A percentile compares a stretch with the other conserved stretches of the same genome.
These are phyloP conservation scores for Aegilops tauschii DNA, from an alignment of 176 grass and related monocot genomes.

Conservation along the genomic window DNA sequence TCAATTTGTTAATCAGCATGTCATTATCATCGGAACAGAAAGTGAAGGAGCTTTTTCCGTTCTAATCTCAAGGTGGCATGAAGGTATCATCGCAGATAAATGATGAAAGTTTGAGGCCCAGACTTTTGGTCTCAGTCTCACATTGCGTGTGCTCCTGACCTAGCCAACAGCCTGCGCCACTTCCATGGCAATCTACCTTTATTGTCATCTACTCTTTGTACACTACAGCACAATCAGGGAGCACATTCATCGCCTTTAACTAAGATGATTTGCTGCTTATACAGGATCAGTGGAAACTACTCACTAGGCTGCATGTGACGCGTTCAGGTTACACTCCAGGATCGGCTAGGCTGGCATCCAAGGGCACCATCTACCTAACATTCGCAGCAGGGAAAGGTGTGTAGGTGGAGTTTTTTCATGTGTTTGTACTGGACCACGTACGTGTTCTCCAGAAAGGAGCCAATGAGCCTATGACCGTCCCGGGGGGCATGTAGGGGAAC, in stretches of 20 bases:
- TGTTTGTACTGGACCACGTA: slow-evolving; percentile 1
- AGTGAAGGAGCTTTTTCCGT: not conserved
- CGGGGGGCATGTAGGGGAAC: slow-evolving; percentile 9
- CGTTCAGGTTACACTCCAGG: not conserved
- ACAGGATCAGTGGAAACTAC: not conserved
- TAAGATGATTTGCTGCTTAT: not conserved
- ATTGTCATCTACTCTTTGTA: slow-evolving; percentile 34
- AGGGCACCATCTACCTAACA: not conserved
- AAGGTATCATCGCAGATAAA: not conserved
- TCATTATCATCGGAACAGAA: not conserved
- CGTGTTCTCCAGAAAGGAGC: slow-evolving; percentile 14
- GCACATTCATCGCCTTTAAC: not conserved
- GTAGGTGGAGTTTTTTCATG: slow-evolving; percentile 3
- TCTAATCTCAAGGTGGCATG: slow-evolving; percentile 4
- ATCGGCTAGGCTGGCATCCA: slow-evolving; percentile 14
- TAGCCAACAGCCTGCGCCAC: not conserved
- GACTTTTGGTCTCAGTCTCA: not conserved
- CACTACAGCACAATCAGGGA: not conserved
- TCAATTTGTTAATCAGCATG: not conserved
- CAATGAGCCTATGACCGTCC: slow-evolving; percentile 15
- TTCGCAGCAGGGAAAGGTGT: slow-evolving; percentile 1
- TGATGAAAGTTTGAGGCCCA: not conserved
- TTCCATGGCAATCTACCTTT: not conserved
- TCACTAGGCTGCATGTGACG: not conserved
- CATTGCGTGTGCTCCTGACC: not conserved